These are phyloP conservation scores for Ophiocordyceps camponoti-rufipedis DNA, from an alignment of 2,329 filamentous ascomycete genomes.

Conservation along the genomic window DNA sequence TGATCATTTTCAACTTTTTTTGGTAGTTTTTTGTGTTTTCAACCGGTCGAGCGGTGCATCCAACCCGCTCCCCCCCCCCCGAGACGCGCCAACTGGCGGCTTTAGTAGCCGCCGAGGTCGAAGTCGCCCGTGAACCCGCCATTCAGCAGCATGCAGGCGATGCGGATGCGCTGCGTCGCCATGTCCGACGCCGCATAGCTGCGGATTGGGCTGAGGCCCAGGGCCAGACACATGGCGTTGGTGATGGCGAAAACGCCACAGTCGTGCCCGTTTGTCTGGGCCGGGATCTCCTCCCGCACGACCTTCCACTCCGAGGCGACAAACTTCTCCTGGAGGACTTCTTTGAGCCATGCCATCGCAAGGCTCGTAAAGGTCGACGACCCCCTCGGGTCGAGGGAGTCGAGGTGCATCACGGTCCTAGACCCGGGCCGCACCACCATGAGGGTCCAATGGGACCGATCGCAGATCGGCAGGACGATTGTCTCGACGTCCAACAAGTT, in stretches of 20 bases:
- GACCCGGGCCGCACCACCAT: constrained; percentile 44
- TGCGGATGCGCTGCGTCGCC: constrained; percentile 37
- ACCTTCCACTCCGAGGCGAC: constrained; percentile 40
- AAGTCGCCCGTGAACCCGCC: constrained; percentile 48
- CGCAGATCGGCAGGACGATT: constrained; percentile 52
- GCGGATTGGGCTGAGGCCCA: constrained; percentile 32
- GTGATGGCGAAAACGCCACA: constrained; percentile 64
- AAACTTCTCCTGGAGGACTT: constrained; percentile 36
- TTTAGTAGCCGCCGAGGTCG: constrained; percentile 15
- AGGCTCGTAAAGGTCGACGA: constrained; percentile 19
- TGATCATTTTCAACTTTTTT: no score
- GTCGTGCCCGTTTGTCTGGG: constrained; percentile 50
- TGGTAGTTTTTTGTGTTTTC: no score
- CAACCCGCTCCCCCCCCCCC: no score
- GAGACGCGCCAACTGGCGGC: not conserved
- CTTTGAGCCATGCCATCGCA: constrained; percentile 35
- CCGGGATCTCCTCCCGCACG: constrained; percentile 28
- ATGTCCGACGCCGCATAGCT: constrained; percentile 35
- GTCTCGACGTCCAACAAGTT: constrained; percentile 49
- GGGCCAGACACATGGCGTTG: constrained; percentile 46
- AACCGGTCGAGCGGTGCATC: no score
- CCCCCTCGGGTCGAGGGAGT: constrained; percentile 37
- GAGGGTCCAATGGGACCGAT: constrained; percentile 51
- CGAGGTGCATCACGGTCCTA: constrained; percentile 47
- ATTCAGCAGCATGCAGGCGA: constrained; percentile 49